Percentiles rank a stretch among this genome's conserved stretches.
Evolutionary conservation across 768 basidiomycete genomes (phyloP).

Genomic region (Psilocybe azurescens): DNA sequence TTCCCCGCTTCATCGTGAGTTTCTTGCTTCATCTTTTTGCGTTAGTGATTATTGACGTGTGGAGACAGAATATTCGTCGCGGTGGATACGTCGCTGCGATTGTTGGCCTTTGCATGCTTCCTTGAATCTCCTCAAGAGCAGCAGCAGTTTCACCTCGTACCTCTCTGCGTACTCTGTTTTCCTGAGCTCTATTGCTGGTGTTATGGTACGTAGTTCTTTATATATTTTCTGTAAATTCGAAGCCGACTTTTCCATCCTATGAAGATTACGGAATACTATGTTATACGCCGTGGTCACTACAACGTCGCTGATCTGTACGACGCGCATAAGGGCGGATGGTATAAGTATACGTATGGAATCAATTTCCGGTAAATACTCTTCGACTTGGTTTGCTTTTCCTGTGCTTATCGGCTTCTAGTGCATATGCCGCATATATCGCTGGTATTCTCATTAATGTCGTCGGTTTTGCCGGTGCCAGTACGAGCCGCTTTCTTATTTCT

Average conservation of each 20-base stretch:
- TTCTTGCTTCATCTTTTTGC: constrained; percentile 3
- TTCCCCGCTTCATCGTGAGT: constrained; percentile 72
- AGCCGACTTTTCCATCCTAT: neutral
- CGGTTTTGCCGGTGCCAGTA: constrained; percentile 79
- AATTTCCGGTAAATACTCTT: constrained; percentile 61
- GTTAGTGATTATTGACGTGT: constrained; percentile 2
- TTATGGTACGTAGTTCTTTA: constrained; percentile 56
- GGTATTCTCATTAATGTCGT: constrained; percentile 86
- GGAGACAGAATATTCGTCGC: constrained; percentile 72
- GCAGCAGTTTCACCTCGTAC: constrained; percentile 81
- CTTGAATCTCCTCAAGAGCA: constrained; percentile 77
- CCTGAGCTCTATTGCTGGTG: constrained; percentile 80
- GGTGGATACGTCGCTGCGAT: constrained; percentile 86
- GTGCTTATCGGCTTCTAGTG: constrained; percentile 36
- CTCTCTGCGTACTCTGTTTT: constrained; percentile 84
- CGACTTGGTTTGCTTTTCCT: constrained; percentile 4
- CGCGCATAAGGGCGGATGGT: constrained; percentile 62
- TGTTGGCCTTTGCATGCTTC: constrained; percentile 76
- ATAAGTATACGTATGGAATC: constrained; percentile 75
- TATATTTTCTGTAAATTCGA: neutral
- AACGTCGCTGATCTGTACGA: constrained; percentile 76
- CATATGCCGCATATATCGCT: constrained; percentile 69
- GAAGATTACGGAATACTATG: constrained; percentile 80
- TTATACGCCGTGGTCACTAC: constrained; percentile 73
- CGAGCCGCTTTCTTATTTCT: constrained; percentile 25